Percentiles rank a stretch among this genome's conserved stretches.
Evolutionary conservation across 352 stramenopile genomes (phyloP).

Genomic region (Pythium vanterpoolii): DNA sequence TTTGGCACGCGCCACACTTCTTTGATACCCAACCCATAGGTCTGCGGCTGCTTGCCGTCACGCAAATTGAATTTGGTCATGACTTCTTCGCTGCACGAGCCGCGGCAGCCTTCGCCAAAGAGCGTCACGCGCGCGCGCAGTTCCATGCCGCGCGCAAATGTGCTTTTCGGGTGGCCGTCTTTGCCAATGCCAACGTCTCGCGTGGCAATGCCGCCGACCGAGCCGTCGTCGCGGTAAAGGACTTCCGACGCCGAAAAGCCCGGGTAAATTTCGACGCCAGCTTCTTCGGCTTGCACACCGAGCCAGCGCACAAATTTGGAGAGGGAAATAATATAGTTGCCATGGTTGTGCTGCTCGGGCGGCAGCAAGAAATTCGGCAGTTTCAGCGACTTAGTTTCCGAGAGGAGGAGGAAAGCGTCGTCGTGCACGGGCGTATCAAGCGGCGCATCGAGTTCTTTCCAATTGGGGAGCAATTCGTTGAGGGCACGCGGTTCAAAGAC

Average conservation of each 20-base stretch:
- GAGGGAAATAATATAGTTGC: constrained; percentile 98
- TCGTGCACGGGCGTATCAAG: constrained; percentile 92
- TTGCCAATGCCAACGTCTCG: constrained; percentile 98
- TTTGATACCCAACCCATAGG: constrained; percentile 99
- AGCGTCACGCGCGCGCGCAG: constrained; percentile 93
- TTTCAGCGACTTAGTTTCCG: constrained; percentile 78
- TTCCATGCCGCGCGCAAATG: constrained; percentile 98
- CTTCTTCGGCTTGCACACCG: constrained; percentile 94
- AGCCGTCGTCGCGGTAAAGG: constrained; percentile 76
- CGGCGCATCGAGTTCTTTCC: constrained; percentile 87
- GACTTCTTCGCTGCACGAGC: constrained; percentile 95
- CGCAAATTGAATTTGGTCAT: constrained; percentile 97
- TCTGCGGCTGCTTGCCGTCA: constrained; percentile 90
- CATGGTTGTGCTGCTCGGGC: constrained; percentile 96
- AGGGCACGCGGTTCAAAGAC: constrained; percentile 98
- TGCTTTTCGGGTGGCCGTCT: constrained; percentile 93
- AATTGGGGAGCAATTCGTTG: constrained; percentile 96
- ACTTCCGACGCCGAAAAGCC: constrained; percentile 96
- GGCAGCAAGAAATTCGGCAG: constrained; percentile 94
- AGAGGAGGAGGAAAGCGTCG: constrained; percentile 94
- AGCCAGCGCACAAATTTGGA: constrained; percentile 97
- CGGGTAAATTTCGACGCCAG: constrained; percentile 99
- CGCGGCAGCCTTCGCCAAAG: constrained; percentile 97
- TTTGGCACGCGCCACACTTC: constrained; percentile 93
- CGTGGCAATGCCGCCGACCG: constrained; percentile 94